Evolutionary conservation across 305 asterid species (phyloP).

Genomic region (Fraxinus xanthoxyloides): DNA sequence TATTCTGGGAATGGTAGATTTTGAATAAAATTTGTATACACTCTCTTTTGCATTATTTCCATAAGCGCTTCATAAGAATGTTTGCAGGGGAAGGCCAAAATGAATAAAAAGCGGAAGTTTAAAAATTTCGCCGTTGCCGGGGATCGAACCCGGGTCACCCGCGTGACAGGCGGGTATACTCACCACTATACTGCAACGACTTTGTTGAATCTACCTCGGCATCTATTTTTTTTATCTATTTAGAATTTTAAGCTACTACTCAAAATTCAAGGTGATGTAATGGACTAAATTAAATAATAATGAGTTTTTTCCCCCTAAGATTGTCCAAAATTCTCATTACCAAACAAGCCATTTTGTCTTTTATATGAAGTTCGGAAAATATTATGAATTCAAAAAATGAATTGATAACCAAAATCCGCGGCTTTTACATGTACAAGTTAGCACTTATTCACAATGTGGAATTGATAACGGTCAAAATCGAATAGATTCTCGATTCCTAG

Average conservation of each 20-base stretch:
- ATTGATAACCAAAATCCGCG: background rate
- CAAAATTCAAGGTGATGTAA: background rate
- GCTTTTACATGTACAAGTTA: background rate
- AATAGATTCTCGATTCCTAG: background rate
- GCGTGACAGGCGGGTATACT: background rate
- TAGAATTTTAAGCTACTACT: background rate
- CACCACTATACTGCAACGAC: background rate
- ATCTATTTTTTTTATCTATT: too few species aligned
- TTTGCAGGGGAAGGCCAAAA: background rate
- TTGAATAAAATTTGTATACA: background rate
- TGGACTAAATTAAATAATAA: background rate
- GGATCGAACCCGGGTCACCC: constrained; percentile 1
- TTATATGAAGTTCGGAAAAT: background rate
- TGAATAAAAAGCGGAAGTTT: background rate
- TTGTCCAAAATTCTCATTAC: background rate
- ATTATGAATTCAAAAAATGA: background rate
- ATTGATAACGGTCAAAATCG: background rate
- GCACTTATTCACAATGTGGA: background rate
- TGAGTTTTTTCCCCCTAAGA: background rate
- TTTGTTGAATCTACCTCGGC: background rate
- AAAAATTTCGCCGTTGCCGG: background rate
- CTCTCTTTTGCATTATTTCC: background rate
- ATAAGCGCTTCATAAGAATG: background rate
- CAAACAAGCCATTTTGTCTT: background rate
- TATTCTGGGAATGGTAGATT: background rate